Base-by-base conservation (phyloP, 2,329 filamentous ascomycete genomes). In the Paraphaeosphaeria minitans region DNA sequence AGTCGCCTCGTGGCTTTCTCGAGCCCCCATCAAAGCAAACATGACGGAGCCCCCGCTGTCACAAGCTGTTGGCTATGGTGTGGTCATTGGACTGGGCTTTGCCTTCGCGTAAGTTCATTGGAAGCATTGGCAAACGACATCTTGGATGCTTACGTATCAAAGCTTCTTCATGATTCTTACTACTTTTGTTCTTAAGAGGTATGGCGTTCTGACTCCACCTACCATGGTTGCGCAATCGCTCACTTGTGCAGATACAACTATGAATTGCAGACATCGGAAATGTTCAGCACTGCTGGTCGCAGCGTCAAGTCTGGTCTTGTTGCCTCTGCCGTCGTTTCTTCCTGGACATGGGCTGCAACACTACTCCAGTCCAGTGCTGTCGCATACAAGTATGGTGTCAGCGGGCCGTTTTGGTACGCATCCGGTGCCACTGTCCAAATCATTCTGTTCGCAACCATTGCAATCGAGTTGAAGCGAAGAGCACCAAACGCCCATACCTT, bases 271-370 rank as follows among this genome's bases (percentile, higher is more conserved):
- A 97, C 93, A 0, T 93, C 90, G 0, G 93, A 97, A 79, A 95
- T 93, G 86, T 97, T 97, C 82, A 93, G 85, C 63, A 96, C 93
- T 0, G 93, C 93, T 51, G 92, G 92, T 19, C 84, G 93, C 61
- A 93, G 91, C 1, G 91, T 97, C 65, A 97, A 96, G 74, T 93
- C 91, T 9, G 93, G 93, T 45, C 83, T 97, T 14, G 92, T 96
- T 0, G 91, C 91, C 12, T 91, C 91, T 5, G 93, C 92, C 16
- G 93, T 97, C n/a, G 92, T 96, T 3, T 93, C 90, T 16, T 93
- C 89, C 5, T 97, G 93, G 93, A 96, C 93, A 0, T 96, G 92
- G 92, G 92, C 92, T 0, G 92, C 91, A 22, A 95, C 91, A 0
- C 81, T 94, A 1, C 82, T 95, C 2, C 91, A 95, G 71, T 90